Conservation (phyloP, 441 rosid species). For the Populus tomentosa region DNA sequence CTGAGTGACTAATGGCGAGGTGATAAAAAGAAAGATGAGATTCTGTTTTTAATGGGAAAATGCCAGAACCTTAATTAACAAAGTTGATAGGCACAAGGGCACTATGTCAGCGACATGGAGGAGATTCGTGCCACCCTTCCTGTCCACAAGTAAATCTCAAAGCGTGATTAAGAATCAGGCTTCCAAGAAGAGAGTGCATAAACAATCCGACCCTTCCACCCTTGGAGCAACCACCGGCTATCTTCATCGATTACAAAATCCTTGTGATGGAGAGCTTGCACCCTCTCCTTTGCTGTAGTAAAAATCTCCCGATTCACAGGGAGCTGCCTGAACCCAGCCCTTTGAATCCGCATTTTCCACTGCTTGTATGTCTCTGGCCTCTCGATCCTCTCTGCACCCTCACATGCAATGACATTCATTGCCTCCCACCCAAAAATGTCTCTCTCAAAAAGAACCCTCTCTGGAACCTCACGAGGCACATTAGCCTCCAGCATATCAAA, state of each 20-base stretch:
- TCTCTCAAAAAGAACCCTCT: slow-evolving; percentile 50
- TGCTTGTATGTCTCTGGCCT: slow-evolving; percentile 92
- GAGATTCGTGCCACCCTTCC: slow-evolving; percentile 4
- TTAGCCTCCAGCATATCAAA: slow-evolving; percentile 44
- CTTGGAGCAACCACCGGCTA: slow-evolving; percentile 78
- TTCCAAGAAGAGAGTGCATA: slow-evolving; percentile 64
- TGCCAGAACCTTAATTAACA: slow-evolving; percentile 11
- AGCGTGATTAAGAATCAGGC: slow-evolving; percentile 29
- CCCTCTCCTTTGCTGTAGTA: slow-evolving; percentile 36
- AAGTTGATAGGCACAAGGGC: not conserved
- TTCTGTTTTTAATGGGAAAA: not conserved
- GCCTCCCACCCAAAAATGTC: slow-evolving; percentile 39
- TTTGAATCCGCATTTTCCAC: slow-evolving; percentile 54
- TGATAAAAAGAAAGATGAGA: not conserved
- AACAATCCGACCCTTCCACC: slow-evolving; percentile 87
- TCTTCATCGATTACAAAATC: slow-evolving; percentile 63
- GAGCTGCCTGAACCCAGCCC: slow-evolving; percentile 73
- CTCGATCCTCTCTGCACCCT: slow-evolving; percentile 51
- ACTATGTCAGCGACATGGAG: not conserved
- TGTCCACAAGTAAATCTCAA: not conserved
- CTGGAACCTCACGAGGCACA: slow-evolving; percentile 30
- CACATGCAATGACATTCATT: slow-evolving; percentile 54
- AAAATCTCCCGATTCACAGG: slow-evolving; percentile 44
- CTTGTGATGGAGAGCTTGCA: slow-evolving; percentile 30
- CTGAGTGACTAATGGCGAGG: not conserved